Evolutionary conservation across 2,329 filamentous ascomycete species (phyloP), one percentile per base, ranked within the genome.

Genomic region (Neocatenulostroma microsporum): DNA sequence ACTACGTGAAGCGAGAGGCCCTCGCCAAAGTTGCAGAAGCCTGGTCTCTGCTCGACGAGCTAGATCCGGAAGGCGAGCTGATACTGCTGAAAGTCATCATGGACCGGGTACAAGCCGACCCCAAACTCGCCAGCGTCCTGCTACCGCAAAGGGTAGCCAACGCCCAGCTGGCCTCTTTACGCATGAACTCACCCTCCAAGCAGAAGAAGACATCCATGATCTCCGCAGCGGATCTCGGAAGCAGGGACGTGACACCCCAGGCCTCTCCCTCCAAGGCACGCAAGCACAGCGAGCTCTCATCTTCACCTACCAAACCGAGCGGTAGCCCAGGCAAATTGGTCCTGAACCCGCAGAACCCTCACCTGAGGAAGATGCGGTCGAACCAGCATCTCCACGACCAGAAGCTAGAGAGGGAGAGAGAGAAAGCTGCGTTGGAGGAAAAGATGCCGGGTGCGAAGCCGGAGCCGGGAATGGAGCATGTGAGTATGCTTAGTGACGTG

Each of bases 41-140:
- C 0, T 93, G 91, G 69, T 82, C 80, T 4, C 74, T 80, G 10
- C 72, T 98, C 21, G 85, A 96, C 58, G 78, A 84, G 29, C 72
- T 89, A 20, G 89, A 98, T 53, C 89, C 89, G 0, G 89, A 95
- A 57, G 88, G 88, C 13, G 78, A 88, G 26, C 91, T 89, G 52
- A 79, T 94, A 48, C 71, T 98, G 12, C 71, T 98, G 54, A 83
- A 80, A 53, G 74, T 77, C 39, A 75, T 94, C 46, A 72, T 93
- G 42, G 73, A 84, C n/a, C 76, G 77, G 39, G 72, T 93, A 30
- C 74, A 82, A 28, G 69, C 73, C 32, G 83, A 89, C 52, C 67
- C 72, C 17, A 85, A 81, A 57, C 69, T 89, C 6, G 62, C 66
- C 4, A 59, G 61, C 21, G 61, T 63, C 0, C 57, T 71, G 1